A percentile compares a stretch with the other conserved stretches of the same genome.
These are phyloP conservation scores for Corynascus novoguineensis DNA, from an alignment of 495 filamentous ascomycete genomes.

Conservation along the genomic window DNA sequence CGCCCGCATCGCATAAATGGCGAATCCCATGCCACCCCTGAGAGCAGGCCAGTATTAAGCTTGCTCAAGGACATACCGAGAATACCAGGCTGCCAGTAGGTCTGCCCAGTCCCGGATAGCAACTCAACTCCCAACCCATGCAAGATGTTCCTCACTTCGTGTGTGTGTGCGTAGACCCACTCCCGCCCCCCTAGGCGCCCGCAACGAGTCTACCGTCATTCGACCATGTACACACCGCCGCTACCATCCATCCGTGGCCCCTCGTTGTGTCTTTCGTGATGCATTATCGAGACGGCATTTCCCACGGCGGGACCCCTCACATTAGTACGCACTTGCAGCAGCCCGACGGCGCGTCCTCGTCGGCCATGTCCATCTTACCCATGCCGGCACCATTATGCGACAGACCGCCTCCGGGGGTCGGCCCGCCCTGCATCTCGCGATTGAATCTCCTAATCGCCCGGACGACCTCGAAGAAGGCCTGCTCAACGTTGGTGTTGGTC, in stretches of 20 bases:
- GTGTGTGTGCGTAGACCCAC: not conserved
- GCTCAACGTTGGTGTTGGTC: conserved; percentile 95
- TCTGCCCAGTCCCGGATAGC: not conserved
- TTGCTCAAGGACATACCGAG: not conserved
- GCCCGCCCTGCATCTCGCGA: conserved; percentile 88
- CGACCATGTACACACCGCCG: not conserved
- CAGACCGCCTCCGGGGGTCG: conserved; percentile 59
- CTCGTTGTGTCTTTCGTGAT: not conserved
- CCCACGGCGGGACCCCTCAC: conserved; percentile 48
- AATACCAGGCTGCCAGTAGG: not conserved
- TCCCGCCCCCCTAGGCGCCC: not conserved
- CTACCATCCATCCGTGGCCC: not conserved
- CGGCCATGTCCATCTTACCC: conserved; percentile 73
- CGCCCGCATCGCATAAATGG: not conserved
- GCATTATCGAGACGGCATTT: not conserved
- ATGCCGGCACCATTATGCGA: conserved; percentile 56
- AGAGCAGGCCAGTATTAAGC: conserved; percentile 1
- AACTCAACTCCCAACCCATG: conserved; percentile 7
- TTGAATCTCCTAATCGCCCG: conserved; percentile 96
- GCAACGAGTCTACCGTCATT: not conserved
- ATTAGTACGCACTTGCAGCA: conserved; percentile 92
- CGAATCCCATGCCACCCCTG: not conserved
- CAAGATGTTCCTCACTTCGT: conserved; percentile 1
- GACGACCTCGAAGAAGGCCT: conserved; percentile 96
- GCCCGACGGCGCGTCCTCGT: conserved; percentile 62